A percentile compares a stretch with the other conserved stretches of the same genome.
phyloP scores from a whole-genome alignment of 305 asterid genomes.

The Coffea humblotiana region DNA sequence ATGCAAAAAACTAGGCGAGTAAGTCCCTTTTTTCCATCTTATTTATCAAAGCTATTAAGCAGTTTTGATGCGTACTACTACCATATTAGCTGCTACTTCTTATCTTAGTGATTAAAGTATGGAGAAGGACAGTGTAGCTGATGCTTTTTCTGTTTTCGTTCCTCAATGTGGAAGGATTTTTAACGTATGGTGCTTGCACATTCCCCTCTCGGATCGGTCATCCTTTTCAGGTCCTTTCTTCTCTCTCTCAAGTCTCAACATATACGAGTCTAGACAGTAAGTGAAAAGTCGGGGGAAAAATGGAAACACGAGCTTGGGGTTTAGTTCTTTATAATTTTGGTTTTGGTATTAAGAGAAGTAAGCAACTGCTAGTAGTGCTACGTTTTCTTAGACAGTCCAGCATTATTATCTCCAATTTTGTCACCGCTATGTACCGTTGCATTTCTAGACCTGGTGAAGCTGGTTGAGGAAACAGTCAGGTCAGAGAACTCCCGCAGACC shows the following conservation, averaged over 20 bases:
- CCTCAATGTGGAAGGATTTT: constrained; percentile 50
- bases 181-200: constrained; percentile 82
- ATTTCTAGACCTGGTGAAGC: constrained; percentile 55
- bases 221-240: constrained; percentile 53
- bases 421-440: background rate
- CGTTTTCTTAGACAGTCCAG: background rate
- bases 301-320: background rate
- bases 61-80: too few relatives aligned
- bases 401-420: background rate
- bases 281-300: too few relatives aligned
- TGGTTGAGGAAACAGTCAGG: constrained; percentile 61
- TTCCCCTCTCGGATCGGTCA: constrained; percentile 70
- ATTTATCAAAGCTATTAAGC: too few relatives aligned
- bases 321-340: background rate
- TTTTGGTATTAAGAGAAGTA: background rate
- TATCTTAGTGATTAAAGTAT: background rate
- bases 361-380: background rate
- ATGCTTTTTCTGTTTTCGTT: background rate
- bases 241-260: background rate
- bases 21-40: constrained; percentile 15
- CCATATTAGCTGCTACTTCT: background rate
- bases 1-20: constrained; percentile 57
- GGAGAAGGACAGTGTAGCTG: background rate
- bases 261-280: background rate
- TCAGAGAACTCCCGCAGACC: constrained; percentile 46